phyloP scores from a whole-genome alignment of 495 filamentous ascomycete genomes.

The Penicillium canariense region DNA sequence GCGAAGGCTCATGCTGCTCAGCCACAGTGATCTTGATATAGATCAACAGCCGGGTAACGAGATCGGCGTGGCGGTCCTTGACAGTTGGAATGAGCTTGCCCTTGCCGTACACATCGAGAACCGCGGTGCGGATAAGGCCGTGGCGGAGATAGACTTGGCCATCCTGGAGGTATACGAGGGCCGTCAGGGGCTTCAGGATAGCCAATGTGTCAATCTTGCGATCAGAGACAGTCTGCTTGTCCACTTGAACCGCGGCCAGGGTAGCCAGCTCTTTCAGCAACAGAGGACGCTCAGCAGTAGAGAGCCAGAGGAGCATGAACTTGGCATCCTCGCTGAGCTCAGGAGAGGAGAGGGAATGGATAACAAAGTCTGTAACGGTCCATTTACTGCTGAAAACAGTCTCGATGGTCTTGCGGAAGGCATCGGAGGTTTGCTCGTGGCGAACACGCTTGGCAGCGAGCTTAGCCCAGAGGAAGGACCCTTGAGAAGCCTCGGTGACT shows the following conservation, averaged over 20 bases:
- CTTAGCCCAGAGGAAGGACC: conserved; percentile 42
- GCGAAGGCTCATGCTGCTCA: conserved; percentile 30
- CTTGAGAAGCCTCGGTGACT: conserved; percentile 32
- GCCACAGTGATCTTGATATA: conserved; percentile 30
- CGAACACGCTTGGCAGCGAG: conserved; percentile 30
- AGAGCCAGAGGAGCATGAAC: conserved; percentile 32
- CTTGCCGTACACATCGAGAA: conserved; percentile 30
- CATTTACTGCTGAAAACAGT: conserved; percentile 23
- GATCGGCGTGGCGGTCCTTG: conserved; percentile 35
- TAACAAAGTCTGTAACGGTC: conserved; percentile 33
- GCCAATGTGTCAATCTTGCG: conserved; percentile 19
- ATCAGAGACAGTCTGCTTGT: conserved; percentile 29
- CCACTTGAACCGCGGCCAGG: conserved; percentile 28
- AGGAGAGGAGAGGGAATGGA: conserved; percentile 17
- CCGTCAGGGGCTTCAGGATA: conserved; percentile 24
- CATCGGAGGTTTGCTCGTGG: conserved; percentile 22
- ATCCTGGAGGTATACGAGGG: conserved; percentile 34
- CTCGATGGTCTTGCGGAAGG: conserved; percentile 24
- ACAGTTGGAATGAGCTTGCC: conserved; percentile 25
- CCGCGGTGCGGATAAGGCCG: conserved; percentile 27
- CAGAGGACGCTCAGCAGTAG: conserved; percentile 34
- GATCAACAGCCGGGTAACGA: conserved; percentile 29
- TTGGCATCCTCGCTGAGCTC: conserved; percentile 28
- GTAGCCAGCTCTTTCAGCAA: conserved; percentile 25
- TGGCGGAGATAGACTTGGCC: conserved; percentile 36